Base-by-base conservation (phyloP, 352 stramenopile genomes). In the Phytopythium cucurbitacearum region DNA sequence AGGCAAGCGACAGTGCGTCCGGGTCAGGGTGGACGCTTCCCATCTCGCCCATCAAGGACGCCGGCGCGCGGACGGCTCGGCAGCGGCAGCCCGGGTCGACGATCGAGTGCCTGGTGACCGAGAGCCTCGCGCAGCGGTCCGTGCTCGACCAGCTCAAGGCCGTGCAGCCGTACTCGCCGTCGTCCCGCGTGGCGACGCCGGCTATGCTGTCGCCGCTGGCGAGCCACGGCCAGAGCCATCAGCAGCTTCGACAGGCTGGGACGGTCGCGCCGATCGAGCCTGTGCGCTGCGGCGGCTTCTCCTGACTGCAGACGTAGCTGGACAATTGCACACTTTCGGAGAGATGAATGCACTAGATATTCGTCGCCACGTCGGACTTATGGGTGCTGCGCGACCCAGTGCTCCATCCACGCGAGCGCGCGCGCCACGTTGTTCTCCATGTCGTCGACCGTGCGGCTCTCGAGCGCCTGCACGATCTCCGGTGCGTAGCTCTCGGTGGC, bases 401-500 rank as follows among this genome's bases (percentile, higher is more conserved):
- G 85, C 55, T 97, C 73, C 46, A 90, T 65, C 97, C 97, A 99
- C 55, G 79, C 65, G 42, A 85, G 58, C 28, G 98, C 85, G 44
- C 96, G 85, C 48, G 95, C 77, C 8, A 98, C 78, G 80, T 98
- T 99, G 55, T 57, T 81, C 44, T 99, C 94, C 87, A 99, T 96
- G 51, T 99, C 95, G 42, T 98, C 92, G 5, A 98, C 75, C 38
- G 87, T 98, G 62, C 97, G 92, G 53, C 90, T 98, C 36, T 75
- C 55, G 15, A 99, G 71, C 65, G 97, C 95, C 61, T 99, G 93
- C 21, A 99, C 95, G 64, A 99, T 98, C 59, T 98, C 89, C 1
- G 68, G 40, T 21, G 85, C 89, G 71, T 99, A 99, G 44, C 79
- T 93, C 71, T 98, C 95, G 21, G 74, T 71, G 16, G 96, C 96